phyloP scores from a whole-genome alignment of 2,329 filamentous ascomycete genomes.

The Trichophyton verrucosum region DNA sequence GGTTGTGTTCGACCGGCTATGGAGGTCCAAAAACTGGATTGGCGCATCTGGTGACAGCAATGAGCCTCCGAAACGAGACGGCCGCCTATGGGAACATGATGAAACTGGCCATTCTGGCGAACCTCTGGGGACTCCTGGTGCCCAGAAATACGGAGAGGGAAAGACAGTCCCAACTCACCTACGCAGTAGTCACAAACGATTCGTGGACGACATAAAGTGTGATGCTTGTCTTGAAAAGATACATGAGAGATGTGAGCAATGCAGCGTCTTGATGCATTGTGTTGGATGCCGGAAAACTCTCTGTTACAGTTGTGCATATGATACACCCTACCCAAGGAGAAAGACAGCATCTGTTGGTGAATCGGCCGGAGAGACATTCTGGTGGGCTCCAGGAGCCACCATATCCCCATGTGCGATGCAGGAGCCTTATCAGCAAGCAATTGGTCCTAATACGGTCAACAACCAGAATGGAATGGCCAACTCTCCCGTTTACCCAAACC shows the following conservation, averaged over 20 bases:
- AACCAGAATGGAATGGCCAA: constrained; percentile 22
- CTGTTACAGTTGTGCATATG: constrained; percentile 48
- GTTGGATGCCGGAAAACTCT: constrained; percentile 49
- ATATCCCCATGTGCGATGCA: constrained; percentile 48
- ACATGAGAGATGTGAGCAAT: constrained; percentile 46
- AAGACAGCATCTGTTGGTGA: constrained; percentile 17
- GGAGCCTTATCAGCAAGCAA: constrained; percentile 30
- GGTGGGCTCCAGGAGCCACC: constrained; percentile 47
- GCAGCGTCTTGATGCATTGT: constrained; percentile 50
- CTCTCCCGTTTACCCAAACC: constrained; percentile 33
- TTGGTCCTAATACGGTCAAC: constrained; percentile 4
- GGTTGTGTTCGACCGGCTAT: constrained; percentile 50
- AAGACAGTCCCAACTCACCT: constrained; percentile 44
- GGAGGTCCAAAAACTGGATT: constrained; percentile 48
- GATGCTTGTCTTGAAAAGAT: constrained; percentile 43
- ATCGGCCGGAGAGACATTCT: constrained; percentile 32
- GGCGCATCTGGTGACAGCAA: constrained; percentile 29
- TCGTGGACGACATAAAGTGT: constrained; percentile 43
- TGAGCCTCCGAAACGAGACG: constrained; percentile 32
- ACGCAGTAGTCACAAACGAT: constrained; percentile 41
- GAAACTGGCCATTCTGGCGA: constrained; percentile 45
- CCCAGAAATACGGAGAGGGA: constrained; percentile 36
- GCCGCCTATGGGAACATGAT: constrained; percentile 44
- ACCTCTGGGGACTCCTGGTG: constrained; percentile 40
- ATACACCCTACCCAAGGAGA: constrained; percentile 38